Percentiles rank a stretch among this genome's conserved stretches.
Conservation (phyloP, 441 rosid genomes). For the Rhodomyrtus psidioides region DNA sequence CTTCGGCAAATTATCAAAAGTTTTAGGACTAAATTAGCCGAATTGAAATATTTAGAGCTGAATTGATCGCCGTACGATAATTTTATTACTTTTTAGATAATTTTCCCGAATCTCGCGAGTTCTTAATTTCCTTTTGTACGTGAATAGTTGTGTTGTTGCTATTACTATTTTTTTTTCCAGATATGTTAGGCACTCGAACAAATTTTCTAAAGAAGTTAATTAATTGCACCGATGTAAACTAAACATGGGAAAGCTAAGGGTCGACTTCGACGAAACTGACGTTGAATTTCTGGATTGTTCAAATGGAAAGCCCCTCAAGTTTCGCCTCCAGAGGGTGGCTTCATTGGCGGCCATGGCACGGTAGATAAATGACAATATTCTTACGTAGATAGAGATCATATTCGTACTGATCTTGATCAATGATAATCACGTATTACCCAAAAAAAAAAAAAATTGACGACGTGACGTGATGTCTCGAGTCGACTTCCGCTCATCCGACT, state of each 20-base stretch:
- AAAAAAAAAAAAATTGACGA: not conserved
- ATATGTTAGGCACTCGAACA: not conserved
- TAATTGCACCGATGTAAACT: not conserved
- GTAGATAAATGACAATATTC: not conserved
- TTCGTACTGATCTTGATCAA: not conserved
- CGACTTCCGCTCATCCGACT: not conserved
- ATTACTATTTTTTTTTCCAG: not conserved
- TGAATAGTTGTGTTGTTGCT: not conserved
- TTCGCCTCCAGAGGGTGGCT: not conserved
- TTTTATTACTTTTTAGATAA: not conserved
- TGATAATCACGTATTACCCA: not conserved
- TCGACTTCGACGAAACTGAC: not conserved
- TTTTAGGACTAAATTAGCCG: not conserved
- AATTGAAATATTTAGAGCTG: not conserved
- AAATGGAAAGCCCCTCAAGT: not conserved
- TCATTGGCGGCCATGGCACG: not conserved
- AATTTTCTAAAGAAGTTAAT: not conserved
- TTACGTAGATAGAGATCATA: no score
- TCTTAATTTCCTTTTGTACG: not conserved
- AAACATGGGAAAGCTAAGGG: not conserved
- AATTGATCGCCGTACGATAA: not conserved
- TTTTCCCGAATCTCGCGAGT: not conserved
- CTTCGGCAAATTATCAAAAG: fast-evolving
- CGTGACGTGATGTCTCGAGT: not conserved
- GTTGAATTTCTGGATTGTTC: not conserved